Base-by-base conservation (phyloP, 2,329 filamentous ascomycete species). In the Sphaerulina vaccinii region DNA sequence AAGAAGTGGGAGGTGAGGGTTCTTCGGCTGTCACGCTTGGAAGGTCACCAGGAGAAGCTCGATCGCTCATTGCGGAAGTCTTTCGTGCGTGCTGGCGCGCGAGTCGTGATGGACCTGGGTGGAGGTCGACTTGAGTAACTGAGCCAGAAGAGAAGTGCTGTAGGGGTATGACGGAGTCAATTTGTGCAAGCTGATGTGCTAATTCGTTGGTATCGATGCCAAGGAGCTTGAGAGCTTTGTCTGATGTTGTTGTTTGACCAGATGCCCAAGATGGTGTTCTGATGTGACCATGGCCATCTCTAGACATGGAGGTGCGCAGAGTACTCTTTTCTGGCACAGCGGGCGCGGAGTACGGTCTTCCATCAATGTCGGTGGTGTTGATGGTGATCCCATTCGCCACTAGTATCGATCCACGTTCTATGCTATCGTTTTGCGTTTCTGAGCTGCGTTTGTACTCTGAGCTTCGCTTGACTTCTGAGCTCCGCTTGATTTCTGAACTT, bases 131-230 rank as follows among this genome's bases (percentile, higher is more conserved):
- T 1, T 40, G 45, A 15, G 45, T 48, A 16, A 48, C 37, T 2
- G 45, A 39, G 1, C 45, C 45, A 35, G 45, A 48, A 33, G 45
- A 10, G 27, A 39, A 48, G 5, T 40, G 36, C 21, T 48, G 36
- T 3, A 48, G 23, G 23, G 45, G 45, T 15, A 48, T 32, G 11
- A 48, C 37, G 36, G 45, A 41, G n/a, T 48, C 45, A 24, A 48
- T 48, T 23, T 48, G 22, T 22, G 35, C 45, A 35, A 48, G 36
- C 8, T 36, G 42, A 22, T 48, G 45, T 23, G 38, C 35, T 16
- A 48, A 19, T 40, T 48, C 45, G 15, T 48, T 48, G 1, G 37
- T 33, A 16, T 48, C 37, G 15, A 48, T 48, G 8, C 45, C 45
- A 3, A 48, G 45, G 6, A 48, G 24, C n/a, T 22, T 19, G 6